A percentile compares a stretch with the other conserved stretches of the same genome.
These are phyloP conservation scores for Tetrapisispora namnaoensis DNA, from an alignment of 805 yeast species.

Conservation along the genomic window DNA sequence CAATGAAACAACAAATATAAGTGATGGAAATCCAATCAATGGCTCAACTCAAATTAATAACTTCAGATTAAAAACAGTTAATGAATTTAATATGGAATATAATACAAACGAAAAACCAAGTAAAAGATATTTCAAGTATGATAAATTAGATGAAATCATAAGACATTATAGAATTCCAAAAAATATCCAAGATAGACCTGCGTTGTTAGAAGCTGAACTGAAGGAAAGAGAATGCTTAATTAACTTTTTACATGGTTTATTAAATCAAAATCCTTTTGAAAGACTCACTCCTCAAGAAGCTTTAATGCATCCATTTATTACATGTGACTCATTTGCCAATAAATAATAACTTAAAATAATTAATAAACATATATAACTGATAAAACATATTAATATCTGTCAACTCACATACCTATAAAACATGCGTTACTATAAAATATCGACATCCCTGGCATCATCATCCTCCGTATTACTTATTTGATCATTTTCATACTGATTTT, in stretches of 20 bases:
- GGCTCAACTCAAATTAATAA: conserved; percentile 15
- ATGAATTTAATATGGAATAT: conserved; percentile 35
- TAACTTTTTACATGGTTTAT: conserved; percentile 68
- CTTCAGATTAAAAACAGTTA: conserved; percentile 36
- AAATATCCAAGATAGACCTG: conserved; percentile 33
- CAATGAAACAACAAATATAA: conserved; percentile 2
- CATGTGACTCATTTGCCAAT: conserved; percentile 45
- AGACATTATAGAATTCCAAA: conserved; percentile 63
- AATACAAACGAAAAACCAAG: conserved; percentile 56
- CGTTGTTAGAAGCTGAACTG: conserved; percentile 56
- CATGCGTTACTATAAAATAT: no score
- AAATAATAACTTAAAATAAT: conserved; percentile 30
- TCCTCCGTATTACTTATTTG: neutral
- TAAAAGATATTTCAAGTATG: conserved; percentile 67
- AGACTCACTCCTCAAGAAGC: conserved; percentile 98
- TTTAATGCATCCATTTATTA: conserved; percentile 78
- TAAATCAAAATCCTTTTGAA: conserved; percentile 83
- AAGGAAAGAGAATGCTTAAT: conserved; percentile 59
- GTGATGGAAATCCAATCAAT: neutral
- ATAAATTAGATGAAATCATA: conserved; percentile 60
- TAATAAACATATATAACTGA: neutral
- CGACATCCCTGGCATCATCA: neutral
- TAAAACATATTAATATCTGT: neutral
- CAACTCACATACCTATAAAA: neutral
- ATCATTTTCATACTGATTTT: neutral